These are phyloP conservation scores for Leptomonas seymouri DNA, from an alignment of 208 protist species.

Conservation along the genomic window DNA sequence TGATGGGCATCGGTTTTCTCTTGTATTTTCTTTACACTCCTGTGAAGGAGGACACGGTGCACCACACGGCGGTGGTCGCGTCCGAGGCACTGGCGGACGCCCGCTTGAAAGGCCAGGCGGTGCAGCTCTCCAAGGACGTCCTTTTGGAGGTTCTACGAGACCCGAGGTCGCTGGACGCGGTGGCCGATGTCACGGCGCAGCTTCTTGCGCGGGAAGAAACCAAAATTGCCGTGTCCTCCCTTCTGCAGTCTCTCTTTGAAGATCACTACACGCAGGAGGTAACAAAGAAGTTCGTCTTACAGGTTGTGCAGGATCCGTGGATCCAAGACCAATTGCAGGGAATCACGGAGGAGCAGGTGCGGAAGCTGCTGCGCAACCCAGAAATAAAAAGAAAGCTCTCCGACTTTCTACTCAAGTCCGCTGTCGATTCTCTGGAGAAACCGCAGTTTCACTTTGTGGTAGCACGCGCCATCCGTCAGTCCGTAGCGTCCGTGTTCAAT, in stretches of 20 bases:
- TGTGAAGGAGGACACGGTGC: conserved; percentile 89
- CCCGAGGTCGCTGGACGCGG: conserved; percentile 63
- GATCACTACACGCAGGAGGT: conserved; percentile 93
- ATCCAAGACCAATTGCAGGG: conserved; percentile 81
- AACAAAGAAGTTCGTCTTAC: conserved; percentile 91
- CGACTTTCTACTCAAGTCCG: conserved; percentile 59
- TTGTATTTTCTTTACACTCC: conserved; percentile 81
- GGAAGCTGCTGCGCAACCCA: conserved; percentile 57
- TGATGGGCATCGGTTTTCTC: conserved; percentile 85
- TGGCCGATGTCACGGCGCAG: conserved; percentile 59
- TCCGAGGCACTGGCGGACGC: conserved; percentile 80
- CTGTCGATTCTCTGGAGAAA: conserved; percentile 49
- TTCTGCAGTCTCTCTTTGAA: conserved; percentile 85
- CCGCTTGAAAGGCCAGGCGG: conserved; percentile 64
- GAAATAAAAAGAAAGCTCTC: conserved; percentile 62
- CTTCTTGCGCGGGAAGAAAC: conserved; percentile 79
- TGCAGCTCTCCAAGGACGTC: conserved; percentile 84
- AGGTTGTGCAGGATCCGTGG: conserved; percentile 82
- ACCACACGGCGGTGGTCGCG: conserved; percentile 88
- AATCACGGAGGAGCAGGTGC: conserved; percentile 79
- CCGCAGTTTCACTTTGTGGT: conserved; percentile 66
- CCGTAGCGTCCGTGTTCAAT: conserved; percentile 48
- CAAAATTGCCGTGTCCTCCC: conserved; percentile 78
- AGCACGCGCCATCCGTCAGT: conserved; percentile 60
- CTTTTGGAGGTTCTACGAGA: conserved; percentile 78